Evolutionary conservation across 495 filamentous ascomycete genomes (phyloP), one percentile per base, ranked within the genome.

Genomic region (Recurvomyces mirabilis): DNA sequence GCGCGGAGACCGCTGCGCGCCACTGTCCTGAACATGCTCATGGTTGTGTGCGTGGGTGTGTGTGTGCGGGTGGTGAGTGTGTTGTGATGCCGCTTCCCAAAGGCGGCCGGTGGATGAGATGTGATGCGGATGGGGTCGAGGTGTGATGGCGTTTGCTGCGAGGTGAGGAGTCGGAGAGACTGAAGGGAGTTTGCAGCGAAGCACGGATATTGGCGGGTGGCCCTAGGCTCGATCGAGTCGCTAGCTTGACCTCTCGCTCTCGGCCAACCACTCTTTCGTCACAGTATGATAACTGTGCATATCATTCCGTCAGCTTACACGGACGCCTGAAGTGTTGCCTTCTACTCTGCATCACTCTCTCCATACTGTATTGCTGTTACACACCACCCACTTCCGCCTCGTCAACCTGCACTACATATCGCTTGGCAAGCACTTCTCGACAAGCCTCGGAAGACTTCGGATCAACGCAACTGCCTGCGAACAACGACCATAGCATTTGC

Each of bases 11-110:
- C 81, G 65, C 85, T 87, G 75, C 91, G 78, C 70, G 95, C 74
- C 75, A 88, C 88, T 82, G 84, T 94, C 69, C 87, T 86, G 77
- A 96, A 89, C 91, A 98, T 95, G 67, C 56, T 30, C 39, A 42
- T 42, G 4, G 20, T n/a, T 54, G 51, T 43, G 38, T 43, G 18
- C 19, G 38, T 18, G 34, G 25, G 26, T 29, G 39, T 37, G 29
- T 31, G 22, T 23, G 38, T 43, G 43, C n/a, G n/a, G n/a, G n/a
- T n/a, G n/a, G n/a, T n/a, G n/a, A n/a, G n/a, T n/a, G 23, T 13
- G 31, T 47, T 19, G 23, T 21, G 23, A 4, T n/a, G 13, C 32
- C 29, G 37, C 43, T 38, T 47, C 40, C 43, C 42, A 40, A 31
- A 43, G 43, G 43, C 29, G 29, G 41, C 31, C 34, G 51, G 28